A percentile compares a stretch with the other conserved stretches of the same genome.
Evolutionary conservation across 345 rosid species (phyloP).

Genomic region (Corchorus capsularis): DNA sequence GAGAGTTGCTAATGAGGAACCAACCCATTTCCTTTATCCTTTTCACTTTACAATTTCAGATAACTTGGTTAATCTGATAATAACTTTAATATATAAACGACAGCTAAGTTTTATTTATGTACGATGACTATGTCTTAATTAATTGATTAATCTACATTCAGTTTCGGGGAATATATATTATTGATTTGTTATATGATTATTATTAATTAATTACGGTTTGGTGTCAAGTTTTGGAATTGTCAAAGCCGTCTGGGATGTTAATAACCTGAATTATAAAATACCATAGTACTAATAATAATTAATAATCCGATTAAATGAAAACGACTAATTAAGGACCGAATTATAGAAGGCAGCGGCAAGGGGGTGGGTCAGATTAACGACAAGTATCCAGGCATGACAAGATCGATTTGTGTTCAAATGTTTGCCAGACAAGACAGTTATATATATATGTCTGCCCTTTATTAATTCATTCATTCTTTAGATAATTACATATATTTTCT

Average conservation of each 20-base stretch:
- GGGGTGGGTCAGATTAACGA: background rate
- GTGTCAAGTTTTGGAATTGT: constrained; percentile 7
- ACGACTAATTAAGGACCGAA: too few species aligned
- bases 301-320: background rate
- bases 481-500: background rate
- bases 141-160: background rate
- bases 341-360: too few species aligned
- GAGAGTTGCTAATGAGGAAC: background rate
- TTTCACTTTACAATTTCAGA: background rate
- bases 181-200: background rate
- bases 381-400: background rate
- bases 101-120: constrained; percentile 5
- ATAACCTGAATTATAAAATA: background rate
- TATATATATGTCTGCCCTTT: background rate
- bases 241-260: background rate
- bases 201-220: background rate
- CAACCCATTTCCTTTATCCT: background rate
- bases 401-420: background rate
- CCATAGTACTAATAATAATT: too few species aligned
- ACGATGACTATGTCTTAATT: background rate
- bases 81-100: background rate
- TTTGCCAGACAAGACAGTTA: constrained; percentile 8
- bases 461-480: background rate
- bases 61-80: background rate
- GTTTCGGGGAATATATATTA: too few species aligned